A percentile compares a stretch with the other conserved stretches of the same genome.
phyloP scores from a whole-genome alignment of 495 filamentous ascomycete genomes.

The Aspergillus sparsus region DNA sequence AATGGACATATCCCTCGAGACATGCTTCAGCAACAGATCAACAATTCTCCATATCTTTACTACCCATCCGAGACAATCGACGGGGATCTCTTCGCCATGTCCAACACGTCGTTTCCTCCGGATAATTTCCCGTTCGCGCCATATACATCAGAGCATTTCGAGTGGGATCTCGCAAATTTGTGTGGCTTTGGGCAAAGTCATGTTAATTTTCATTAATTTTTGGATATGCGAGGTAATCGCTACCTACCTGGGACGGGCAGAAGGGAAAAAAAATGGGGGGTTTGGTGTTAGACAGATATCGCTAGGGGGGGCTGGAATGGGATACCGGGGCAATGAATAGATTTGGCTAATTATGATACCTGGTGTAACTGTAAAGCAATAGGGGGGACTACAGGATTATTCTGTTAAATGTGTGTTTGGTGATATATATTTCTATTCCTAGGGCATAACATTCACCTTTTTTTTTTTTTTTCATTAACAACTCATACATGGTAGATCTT shows the following conservation, averaged over 20 bases:
- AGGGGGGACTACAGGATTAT: too few relatives aligned
- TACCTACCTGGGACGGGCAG: not conserved
- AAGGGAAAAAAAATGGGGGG: not conserved
- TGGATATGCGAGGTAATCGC: not conserved
- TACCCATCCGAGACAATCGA: not conserved
- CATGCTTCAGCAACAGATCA: not conserved
- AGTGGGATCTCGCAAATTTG: not conserved
- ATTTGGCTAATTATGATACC: too few relatives aligned
- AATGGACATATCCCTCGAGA: not conserved
- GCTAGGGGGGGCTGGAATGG: too few relatives aligned
- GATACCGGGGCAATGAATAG: too few relatives aligned
- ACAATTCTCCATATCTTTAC: not conserved
- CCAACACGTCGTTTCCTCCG: not conserved
- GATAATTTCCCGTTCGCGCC: not conserved
- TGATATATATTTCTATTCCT: too few relatives aligned
- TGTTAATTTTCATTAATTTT: not conserved
- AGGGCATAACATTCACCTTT: too few relatives aligned
- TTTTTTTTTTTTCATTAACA: too few relatives aligned
- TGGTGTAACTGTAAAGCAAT: too few relatives aligned
- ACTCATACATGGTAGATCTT: too few relatives aligned
- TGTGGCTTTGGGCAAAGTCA: not conserved
- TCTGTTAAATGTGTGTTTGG: too few relatives aligned
- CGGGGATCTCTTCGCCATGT: not conserved
- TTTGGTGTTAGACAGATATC: not conserved
- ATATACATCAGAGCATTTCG: not conserved